Percentiles rank a stretch among this genome's conserved stretches.
These are phyloP conservation scores for Neurospora sp. DNA, from an alignment of 495 filamentous ascomycete species.

Conservation along the genomic window DNA sequence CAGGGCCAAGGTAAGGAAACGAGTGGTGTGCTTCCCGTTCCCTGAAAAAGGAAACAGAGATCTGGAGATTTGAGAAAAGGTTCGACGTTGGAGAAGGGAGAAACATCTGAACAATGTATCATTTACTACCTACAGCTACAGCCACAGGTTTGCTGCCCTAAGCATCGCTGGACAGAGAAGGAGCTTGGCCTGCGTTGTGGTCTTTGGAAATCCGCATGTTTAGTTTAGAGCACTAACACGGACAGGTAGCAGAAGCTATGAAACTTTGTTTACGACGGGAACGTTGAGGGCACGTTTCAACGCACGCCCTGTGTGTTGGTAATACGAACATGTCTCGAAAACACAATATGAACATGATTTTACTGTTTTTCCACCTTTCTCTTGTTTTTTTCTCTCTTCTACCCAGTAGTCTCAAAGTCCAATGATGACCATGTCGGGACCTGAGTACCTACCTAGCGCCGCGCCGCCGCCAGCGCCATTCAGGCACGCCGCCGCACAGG, in stretches of 20 bases:
- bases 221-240: not conserved
- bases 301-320: not conserved
- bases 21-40: not conserved
- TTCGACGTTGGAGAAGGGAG: not conserved
- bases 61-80: not conserved
- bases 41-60: not conserved
- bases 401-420: not conserved
- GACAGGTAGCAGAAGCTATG: no score
- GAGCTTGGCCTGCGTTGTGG: no score
- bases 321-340: not conserved
- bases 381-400: not conserved
- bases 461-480: not conserved
- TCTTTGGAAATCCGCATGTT: not conserved
- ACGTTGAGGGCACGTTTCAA: not conserved
- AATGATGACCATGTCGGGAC: not conserved
- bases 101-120: not conserved
- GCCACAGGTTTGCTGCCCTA: not conserved
- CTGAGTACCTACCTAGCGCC: not conserved
- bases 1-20: not conserved
- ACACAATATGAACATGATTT: not conserved
- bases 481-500: not conserved
- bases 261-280: no score
- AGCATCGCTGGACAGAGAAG: no score
- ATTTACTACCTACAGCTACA: not conserved
- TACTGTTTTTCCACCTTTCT: no score